Evolutionary conservation across 1,284 basidiomycete species (phyloP), one percentile per base, ranked within the genome.

Genomic region (Puccinia brachypodii): DNA sequence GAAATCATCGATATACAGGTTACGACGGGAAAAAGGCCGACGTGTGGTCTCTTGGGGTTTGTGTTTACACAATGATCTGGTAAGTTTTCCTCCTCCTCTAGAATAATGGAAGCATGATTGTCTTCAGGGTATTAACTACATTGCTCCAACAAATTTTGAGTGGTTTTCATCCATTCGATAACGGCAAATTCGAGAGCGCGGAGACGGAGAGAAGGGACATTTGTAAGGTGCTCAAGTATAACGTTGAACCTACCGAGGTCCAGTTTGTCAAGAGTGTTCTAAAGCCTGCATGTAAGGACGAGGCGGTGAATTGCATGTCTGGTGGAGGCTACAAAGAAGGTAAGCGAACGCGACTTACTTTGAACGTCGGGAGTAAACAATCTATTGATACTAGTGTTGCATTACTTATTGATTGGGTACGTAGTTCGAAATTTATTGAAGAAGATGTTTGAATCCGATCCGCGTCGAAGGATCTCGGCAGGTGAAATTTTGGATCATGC

Each of bases 21-120:
- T 81, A 81, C 69, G 78, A 81, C 47, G 78, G 78, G 19, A 81
- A 73, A 50, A 81, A 81, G 42, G 78, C 78, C 16, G 78, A 81
- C 58, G 31, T 81, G 19, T 81, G 78, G 78, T 72, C 78, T 31
- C 58, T 81, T 28, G 78, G 78, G 4, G 68, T 81, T 19, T 81
- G 78, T 47, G n/a, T 81, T 33, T 81, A 62, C 60, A 74, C 71
- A 36, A 81, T 81, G 78, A 53, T 74, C n/a, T 81, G 78, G 78
- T 81, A 50, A 56, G 77, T 47, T 28, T 44, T n/a, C n/a, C n/a
- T n/a, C n/a, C n/a, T 53, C n/a, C n/a, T 14, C 50, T 53, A 53
- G n/a, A 53, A 13, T 53, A 13, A 53, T 53, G n/a, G 13, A 53
- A 14, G 13, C n/a, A 53, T 14, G 13, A 14, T 53, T 53, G 50